Base-by-base conservation (phyloP, 495 filamentous ascomycete genomes). In the Aspergillus bertholletiae region DNA sequence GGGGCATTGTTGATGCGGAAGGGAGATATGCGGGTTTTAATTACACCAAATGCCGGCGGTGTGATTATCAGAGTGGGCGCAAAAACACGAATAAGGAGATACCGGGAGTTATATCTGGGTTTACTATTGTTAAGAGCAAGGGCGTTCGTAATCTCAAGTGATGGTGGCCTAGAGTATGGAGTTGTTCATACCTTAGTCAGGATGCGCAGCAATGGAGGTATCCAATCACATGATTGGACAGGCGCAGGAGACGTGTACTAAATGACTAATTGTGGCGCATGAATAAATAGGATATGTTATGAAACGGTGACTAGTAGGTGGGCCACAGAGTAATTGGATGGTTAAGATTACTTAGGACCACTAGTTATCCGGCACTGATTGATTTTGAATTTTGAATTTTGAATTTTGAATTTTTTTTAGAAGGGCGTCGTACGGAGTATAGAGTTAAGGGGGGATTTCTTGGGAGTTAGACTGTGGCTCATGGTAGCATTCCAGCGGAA, bases 1-100 rank as follows among this genome's bases (percentile, higher is more conserved):
- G 49, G 54, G 60, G 21, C 61, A 64, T 64, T 50, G 49, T 59
- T 55, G 28, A 53, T 46, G 46, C 30, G 37, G 48, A 12, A 26
- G 23, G 49, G 37, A 21, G 28, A 39, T 17, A 37, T 22, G 24
- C 18, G 30, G 34, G 24, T 21, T 37, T 48, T 27, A 27, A 34
- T 17, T 23, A 41, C 40, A 40, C 20, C 30, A 20, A 35, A 26
- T 22, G 34, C 18, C 23, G 18, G 17, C 9, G 17, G 13, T n/a
- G 34, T n/a, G n/a, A n/a, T 32, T 32, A 32, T 12, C 3, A 11
- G 13, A 32, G 7, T 32, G 3, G 7, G 30, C 30, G 30, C 3
- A 32, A 32, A 12, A 11, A 15, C 15, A 11, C 17, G 34, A 37
- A 3, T n/a, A 2, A n/a, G 17, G 13, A n/a, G 34, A 15, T 1